phyloP scores from a whole-genome alignment of 371 early-diverging fungal species.

The Mucor mucedo region DNA sequence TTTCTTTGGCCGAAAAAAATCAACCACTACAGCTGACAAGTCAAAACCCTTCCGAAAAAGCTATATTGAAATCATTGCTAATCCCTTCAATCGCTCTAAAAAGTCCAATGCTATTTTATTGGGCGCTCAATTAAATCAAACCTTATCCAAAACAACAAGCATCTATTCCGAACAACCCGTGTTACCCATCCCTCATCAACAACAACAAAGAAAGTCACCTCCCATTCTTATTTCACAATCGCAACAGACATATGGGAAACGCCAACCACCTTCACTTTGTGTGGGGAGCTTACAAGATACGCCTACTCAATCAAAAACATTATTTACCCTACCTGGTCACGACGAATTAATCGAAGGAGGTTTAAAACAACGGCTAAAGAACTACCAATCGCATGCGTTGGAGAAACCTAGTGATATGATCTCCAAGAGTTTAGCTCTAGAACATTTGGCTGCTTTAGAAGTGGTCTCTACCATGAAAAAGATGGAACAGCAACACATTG shows the following conservation, averaged over 20 bases:
- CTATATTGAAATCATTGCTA: slow-evolving; percentile 35
- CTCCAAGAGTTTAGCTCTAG: slow-evolving; percentile 17
- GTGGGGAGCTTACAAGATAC: background rate
- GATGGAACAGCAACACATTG: background rate
- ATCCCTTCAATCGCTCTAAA: slow-evolving; percentile 7
- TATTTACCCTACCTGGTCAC: background rate
- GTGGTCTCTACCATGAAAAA: slow-evolving; percentile 14
- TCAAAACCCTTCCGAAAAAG: slow-evolving; percentile 13
- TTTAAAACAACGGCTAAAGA: slow-evolving; percentile 19
- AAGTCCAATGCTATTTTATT: background rate
- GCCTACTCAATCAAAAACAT: background rate
- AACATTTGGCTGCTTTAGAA: slow-evolving; percentile 28
- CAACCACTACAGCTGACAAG: background rate
- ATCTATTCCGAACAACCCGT: slow-evolving; percentile 2
- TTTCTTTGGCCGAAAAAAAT: slow-evolving; percentile 21
- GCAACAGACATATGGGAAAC: background rate
- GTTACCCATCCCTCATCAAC: background rate
- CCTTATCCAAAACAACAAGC: slow-evolving; percentile 8
- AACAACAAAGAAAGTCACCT: background rate
- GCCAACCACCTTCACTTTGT: slow-evolving; percentile 1
- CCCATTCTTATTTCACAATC: background rate
- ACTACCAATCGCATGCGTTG: background rate
- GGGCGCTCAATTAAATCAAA: background rate
- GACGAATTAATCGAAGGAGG: slow-evolving; percentile 25
- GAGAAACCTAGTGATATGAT: slow-evolving; percentile 24